Base-by-base conservation (phyloP, 495 filamentous ascomycete genomes). In the Baudoinia panamericana region DNA sequence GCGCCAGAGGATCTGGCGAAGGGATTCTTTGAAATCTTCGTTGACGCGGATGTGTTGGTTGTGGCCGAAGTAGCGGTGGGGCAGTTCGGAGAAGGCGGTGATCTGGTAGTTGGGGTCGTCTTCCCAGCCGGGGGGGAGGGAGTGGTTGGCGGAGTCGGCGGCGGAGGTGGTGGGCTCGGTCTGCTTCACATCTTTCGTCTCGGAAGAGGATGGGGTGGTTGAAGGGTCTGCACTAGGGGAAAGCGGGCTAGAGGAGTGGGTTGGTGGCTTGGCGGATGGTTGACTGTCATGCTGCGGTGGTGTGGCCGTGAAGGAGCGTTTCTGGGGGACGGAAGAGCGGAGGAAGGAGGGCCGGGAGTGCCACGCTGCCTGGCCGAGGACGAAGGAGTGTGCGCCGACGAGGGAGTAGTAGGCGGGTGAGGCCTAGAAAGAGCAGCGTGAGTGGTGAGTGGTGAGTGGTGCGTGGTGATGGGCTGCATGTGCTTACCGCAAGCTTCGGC, bases 41-140 rank as follows among this genome's bases (percentile, higher is more conserved):
- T 94, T 87, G 53, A 95, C 86, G 13, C 82, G 67, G 63, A 96
- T 93, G 54, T 94, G 81, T 54, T 96, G 92, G 52, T 96, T 97
- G 46, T 84, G 77, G 11, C 92, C 90, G 53, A 95, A 95, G 49
- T 87, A 81, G 45, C 73, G 70, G 39, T 87, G 81, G 0, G 86
- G 86, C 8, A 94, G 75, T 50, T 93, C 72, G n/a, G 78, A 75
- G 65, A 93, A 94, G 16, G 73, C 68, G 27, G 78, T 75, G 48
- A 92, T 67, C 13, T 13, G 11, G 24, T 75, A 71, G 53, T 87
- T 69, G 2, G 78, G 78, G 43, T 86, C 77, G 15, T 84, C 73
- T 45, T 94, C 86, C 86, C 86, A 94, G 53, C 74, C 72, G 3
- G 63, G 43, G 0, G 66, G 63, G 24, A 65, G 47, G 16, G 53